phyloP scores from a whole-genome alignment of 495 filamentous ascomycete genomes.

The Xylaria intraflava region DNA sequence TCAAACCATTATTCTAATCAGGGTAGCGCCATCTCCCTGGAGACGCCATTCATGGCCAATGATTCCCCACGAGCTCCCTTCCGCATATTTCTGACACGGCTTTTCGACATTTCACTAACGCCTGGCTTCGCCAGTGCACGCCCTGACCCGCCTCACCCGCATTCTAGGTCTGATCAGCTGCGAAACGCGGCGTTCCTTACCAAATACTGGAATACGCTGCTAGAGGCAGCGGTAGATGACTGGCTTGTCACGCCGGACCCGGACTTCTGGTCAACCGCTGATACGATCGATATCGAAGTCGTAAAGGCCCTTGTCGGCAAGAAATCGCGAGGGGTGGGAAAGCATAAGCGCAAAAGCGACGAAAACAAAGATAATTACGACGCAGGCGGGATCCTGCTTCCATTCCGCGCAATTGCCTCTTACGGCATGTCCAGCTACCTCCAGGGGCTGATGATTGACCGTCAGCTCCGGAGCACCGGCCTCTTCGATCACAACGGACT shows the following conservation, averaged over 20 bases:
- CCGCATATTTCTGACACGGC: constrained; percentile 34
- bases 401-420: constrained; percentile 23
- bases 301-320: constrained; percentile 12
- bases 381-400: not conserved
- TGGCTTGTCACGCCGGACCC: constrained; percentile 25
- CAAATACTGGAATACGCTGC: constrained; percentile 25
- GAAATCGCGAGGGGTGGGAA: not conserved
- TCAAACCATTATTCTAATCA: constrained; percentile 11
- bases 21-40: not conserved
- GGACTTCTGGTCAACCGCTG: constrained; percentile 7
- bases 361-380: not conserved
- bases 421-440: constrained; percentile 25
- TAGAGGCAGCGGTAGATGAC: constrained; percentile 18
- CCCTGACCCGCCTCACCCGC: constrained; percentile 18
- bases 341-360: not conserved
- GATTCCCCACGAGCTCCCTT: constrained; percentile 21
- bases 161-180: constrained; percentile 29
- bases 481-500: constrained; percentile 26
- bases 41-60: not conserved
- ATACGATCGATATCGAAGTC: constrained; percentile 14
- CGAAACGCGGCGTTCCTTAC: constrained; percentile 32
- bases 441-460: constrained; percentile 26
- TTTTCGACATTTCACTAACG: constrained; percentile 39
- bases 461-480: constrained; percentile 25
- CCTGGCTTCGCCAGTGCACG: constrained; percentile 34